Evolutionary conservation across 305 asterid genomes (phyloP).

Genomic region (Solanum aculeatissimum): DNA sequence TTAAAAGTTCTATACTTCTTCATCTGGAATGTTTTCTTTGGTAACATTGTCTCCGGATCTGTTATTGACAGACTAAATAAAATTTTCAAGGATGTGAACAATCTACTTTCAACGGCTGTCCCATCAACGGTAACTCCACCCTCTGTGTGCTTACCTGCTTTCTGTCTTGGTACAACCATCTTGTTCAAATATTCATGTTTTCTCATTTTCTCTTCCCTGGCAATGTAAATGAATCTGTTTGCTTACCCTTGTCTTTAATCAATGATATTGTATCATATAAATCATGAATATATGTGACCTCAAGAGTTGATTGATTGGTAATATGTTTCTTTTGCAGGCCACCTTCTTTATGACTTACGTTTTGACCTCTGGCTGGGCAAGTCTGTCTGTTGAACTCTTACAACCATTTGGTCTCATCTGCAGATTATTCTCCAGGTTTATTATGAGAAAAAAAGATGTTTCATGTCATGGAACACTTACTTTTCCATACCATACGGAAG

Average conservation of each 20-base stretch:
- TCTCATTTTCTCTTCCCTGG: not conserved
- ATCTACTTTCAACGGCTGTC: constrained; percentile 19
- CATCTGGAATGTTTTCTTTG: constrained; percentile 26
- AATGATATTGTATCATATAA: not conserved
- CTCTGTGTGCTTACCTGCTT: not conserved
- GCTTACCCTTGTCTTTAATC: not conserved
- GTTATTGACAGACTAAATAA: constrained; percentile 6
- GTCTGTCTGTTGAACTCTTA: constrained; percentile 24
- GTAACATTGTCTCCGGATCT: constrained; percentile 24
- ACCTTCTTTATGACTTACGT: constrained; percentile 31
- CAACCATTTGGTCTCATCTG: constrained; percentile 19
- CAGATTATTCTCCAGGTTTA: constrained; percentile 5
- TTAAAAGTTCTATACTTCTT: constrained; percentile 18
- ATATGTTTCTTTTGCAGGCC: constrained; percentile 12
- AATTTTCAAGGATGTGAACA: constrained; percentile 12
- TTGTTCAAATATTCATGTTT: not conserved
- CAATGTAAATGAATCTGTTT: not conserved
- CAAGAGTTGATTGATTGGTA: not conserved
- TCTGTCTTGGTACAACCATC: not conserved
- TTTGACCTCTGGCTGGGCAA: constrained; percentile 35
- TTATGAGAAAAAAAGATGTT: not conserved
- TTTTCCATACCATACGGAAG: constrained; percentile 22
- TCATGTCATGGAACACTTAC: constrained; percentile 6
- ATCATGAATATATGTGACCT: not conserved
- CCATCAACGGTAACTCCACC: constrained; percentile 18